These are phyloP conservation scores for Paspalum notatum DNA, from an alignment of 176 grass and related monocot genomes.

Conservation along the genomic window DNA sequence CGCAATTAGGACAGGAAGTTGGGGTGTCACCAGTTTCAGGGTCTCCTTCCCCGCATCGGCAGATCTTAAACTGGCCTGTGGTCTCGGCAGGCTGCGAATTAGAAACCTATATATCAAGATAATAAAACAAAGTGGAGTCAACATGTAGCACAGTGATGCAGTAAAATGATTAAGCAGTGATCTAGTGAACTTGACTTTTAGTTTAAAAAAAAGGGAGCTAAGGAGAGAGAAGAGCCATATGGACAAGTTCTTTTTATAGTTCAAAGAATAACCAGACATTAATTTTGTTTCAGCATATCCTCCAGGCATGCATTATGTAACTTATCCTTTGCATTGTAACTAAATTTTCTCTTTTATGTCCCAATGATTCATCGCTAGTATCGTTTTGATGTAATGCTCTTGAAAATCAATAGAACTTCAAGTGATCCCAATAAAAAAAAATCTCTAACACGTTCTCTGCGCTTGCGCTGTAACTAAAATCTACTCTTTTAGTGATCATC, in stretches of 20 bases:
- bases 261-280: neutral
- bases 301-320: neutral
- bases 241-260: neutral
- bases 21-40: constrained; percentile 69
- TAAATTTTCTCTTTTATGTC: neutral
- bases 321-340: neutral
- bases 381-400: no score
- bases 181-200: constrained; percentile 18
- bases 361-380: neutral
- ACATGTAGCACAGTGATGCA: constrained; percentile 21
- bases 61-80: constrained; percentile 63
- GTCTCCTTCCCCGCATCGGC: constrained; percentile 82
- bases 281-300: neutral
- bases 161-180: neutral
- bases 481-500: no score
- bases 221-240: neutral
- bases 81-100: constrained; percentile 67
- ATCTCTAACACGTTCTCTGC: neutral
- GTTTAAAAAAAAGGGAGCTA: neutral
- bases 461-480: neutral
- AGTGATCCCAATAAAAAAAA: no score
- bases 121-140: constrained; percentile 37
- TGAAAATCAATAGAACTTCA: no score
- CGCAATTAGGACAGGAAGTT: constrained; percentile 63
- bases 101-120: constrained; percentile 64